A percentile compares a stretch with the other conserved stretches of the same genome.
Conservation (phyloP, 495 filamentous ascomycete genomes). For the Podospora pseudocomata region DNA sequence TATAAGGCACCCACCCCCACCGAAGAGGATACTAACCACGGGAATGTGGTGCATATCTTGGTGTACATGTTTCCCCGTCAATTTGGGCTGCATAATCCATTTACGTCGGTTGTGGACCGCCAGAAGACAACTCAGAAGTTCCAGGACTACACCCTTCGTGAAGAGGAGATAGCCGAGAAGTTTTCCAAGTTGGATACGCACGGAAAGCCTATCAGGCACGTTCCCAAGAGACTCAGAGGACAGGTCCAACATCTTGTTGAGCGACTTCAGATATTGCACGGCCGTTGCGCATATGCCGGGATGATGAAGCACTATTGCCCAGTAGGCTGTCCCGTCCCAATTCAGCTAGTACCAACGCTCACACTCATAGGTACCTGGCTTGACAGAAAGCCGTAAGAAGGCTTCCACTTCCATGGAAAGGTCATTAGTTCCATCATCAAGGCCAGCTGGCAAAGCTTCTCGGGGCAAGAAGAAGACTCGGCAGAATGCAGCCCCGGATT, state of each 20-base stretch:
- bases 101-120: conserved; percentile 61
- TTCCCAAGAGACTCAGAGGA: conserved; percentile 78
- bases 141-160: conserved; percentile 78
- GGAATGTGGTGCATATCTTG: conserved; percentile 68
- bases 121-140: conserved; percentile 64
- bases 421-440: background rate
- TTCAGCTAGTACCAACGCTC: background rate
- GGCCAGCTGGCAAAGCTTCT: background rate
- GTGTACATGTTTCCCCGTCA: conserved; percentile 93
- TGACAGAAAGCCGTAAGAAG: background rate
- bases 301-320: conserved; percentile 83
- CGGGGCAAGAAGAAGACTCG: conserved; percentile 12
- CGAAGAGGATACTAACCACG: conserved; percentile 33
- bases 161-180: conserved; percentile 66
- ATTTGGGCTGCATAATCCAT: conserved; percentile 88
- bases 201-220: conserved; percentile 31
- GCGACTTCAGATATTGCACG: conserved; percentile 66
- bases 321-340: conserved; percentile 22
- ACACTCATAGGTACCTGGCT: background rate
- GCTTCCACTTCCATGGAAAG: background rate
- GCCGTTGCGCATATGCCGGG: conserved; percentile 69
- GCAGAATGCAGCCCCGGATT: background rate
- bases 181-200: conserved; percentile 25
- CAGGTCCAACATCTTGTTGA: conserved; percentile 54
- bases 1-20: conserved; percentile 26